A percentile compares a stretch with the other conserved stretches of the same genome.
phyloP scores from a whole-genome alignment of 257 asterid species.

The Fraxinus quadrangulata region DNA sequence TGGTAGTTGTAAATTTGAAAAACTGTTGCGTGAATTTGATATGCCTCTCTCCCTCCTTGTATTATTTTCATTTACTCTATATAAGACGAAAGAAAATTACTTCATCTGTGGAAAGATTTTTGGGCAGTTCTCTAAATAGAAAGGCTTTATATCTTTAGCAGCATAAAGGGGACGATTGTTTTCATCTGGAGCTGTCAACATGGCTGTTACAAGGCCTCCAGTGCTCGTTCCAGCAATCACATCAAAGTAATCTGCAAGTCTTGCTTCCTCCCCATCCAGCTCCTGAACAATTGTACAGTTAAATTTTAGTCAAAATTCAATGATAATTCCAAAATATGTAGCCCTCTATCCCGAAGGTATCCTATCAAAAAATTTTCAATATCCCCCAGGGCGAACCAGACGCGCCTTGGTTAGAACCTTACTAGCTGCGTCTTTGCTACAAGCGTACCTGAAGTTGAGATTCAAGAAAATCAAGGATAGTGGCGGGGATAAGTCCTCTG shows the following conservation, averaged over 20 bases:
- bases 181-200: constrained; percentile 58
- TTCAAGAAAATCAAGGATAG: constrained; percentile 49
- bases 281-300: constrained; percentile 27
- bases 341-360: not conserved
- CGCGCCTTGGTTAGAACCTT: not conserved
- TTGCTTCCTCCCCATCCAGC: constrained; percentile 45
- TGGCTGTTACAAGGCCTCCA: constrained; percentile 65
- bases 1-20: not conserved
- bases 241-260: constrained; percentile 64
- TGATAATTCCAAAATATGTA: too few relatives aligned
- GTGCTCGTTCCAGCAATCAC: constrained; percentile 65
- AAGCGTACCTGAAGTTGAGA: constrained; percentile 48
- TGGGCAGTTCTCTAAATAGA: constrained; percentile 59
- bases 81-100: constrained; percentile 17
- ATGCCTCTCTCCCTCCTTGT: too few relatives aligned
- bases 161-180: constrained; percentile 54
- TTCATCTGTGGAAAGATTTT: constrained; percentile 57
- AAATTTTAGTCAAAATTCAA: not conserved
- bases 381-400: not conserved
- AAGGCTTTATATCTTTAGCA: constrained; percentile 61
- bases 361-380: too few relatives aligned
- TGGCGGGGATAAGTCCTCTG: constrained; percentile 53
- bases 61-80: too few relatives aligned
- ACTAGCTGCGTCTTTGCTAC: not conserved
- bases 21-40: too few relatives aligned